Conservation (phyloP, 805 yeast species). For the Metschnikowia cubensis region DNA sequence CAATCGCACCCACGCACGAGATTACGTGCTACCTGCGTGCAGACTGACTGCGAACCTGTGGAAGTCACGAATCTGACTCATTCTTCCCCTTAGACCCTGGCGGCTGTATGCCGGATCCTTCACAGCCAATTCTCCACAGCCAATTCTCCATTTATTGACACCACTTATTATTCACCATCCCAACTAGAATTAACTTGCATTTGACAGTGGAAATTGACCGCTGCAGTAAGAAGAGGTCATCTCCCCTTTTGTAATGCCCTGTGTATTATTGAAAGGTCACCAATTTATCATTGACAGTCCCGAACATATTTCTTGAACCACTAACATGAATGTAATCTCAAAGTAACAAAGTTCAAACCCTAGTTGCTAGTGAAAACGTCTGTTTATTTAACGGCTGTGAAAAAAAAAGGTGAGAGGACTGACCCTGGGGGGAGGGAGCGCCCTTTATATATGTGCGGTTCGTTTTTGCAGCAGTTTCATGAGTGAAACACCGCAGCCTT, state of each 20-base stretch:
- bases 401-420: not conserved
- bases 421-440: not conserved
- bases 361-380: not conserved
- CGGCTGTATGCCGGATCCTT: not conserved
- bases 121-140: not conserved
- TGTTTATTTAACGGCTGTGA: not conserved
- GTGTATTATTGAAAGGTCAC: too few species aligned
- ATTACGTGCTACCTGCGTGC: conserved; percentile 8
- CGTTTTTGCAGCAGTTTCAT: not conserved
- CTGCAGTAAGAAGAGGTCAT: too few species aligned
- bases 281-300: too few species aligned
- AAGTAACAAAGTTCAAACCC: too few species aligned
- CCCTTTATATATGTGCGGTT: not conserved
- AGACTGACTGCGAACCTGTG: not conserved
- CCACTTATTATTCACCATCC: too few species aligned
- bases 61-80: not conserved
- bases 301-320: too few species aligned
- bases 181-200: too few species aligned
- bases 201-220: too few species aligned
- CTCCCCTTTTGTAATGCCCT: too few species aligned
- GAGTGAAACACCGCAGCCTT: not conserved
- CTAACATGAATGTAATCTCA: too few species aligned
- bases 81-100: not conserved
- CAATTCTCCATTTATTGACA: too few species aligned
- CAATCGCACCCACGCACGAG: conserved; percentile 15